These are phyloP conservation scores for Caryopteris hybrid DNA, from an alignment of 305 asterid genomes.

Conservation along the genomic window DNA sequence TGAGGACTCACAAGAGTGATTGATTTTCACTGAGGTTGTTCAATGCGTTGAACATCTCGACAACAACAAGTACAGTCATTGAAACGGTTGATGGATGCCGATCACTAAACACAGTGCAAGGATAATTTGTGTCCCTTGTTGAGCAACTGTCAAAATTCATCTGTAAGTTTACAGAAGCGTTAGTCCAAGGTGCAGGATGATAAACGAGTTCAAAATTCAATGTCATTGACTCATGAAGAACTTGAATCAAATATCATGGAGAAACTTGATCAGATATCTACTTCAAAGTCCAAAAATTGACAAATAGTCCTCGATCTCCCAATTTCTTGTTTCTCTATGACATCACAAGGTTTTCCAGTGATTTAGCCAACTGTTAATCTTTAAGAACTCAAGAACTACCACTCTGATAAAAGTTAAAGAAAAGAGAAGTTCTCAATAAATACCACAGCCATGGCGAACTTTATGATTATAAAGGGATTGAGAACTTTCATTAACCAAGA, in stretches of 20 bases:
- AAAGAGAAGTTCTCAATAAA: slow-evolving; percentile 12
- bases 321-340: slow-evolving; percentile 11
- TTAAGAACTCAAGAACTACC: not conserved
- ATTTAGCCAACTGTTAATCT: not conserved
- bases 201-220: slow-evolving; percentile 1
- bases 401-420: not conserved
- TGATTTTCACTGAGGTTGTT: slow-evolving; percentile 99
- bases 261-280: not conserved
- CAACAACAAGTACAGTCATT: slow-evolving; percentile 97
- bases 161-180: slow-evolving; percentile 41
- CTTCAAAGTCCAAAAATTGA: not conserved
- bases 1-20: slow-evolving; percentile 76
- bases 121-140: slow-evolving; percentile 72
- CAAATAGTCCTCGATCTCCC: not conserved
- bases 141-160: slow-evolving; percentile 93
- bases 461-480: not conserved
- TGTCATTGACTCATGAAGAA: slow-evolving; percentile 10
- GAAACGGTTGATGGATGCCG: slow-evolving; percentile 96
- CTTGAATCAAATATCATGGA: slow-evolving; percentile 1
- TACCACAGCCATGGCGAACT: slow-evolving; percentile 4
- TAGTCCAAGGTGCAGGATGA: not conserved
- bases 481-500: not conserved
- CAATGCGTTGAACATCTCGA: slow-evolving; percentile 97
- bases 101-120: slow-evolving; percentile 79
- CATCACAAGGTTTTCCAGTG: slow-evolving; percentile 2